phyloP scores from a whole-genome alignment of 2,329 filamentous ascomycete genomes.

The Beauveria pseudobassiana region DNA sequence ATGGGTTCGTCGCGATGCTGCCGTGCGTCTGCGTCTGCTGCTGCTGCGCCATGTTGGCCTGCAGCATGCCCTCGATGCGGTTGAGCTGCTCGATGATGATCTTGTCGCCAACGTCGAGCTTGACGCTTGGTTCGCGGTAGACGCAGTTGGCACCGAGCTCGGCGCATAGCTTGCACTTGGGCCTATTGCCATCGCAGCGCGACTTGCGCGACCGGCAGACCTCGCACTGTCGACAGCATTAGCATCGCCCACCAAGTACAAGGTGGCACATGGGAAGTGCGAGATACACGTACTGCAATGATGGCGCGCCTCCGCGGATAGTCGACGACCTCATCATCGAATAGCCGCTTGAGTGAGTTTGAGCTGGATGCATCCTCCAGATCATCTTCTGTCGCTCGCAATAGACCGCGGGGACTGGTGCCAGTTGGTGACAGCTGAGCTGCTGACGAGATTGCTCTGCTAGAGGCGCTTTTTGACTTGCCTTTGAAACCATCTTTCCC shows the following conservation, averaged over 20 bases:
- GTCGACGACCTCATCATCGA: slow-evolving; percentile 53
- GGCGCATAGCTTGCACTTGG: slow-evolving; percentile 77
- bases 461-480: neutral
- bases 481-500: neutral
- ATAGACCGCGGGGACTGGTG: neutral
- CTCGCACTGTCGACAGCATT: slow-evolving; percentile 52
- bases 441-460: neutral
- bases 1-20: slow-evolving; percentile 35
- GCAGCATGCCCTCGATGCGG: slow-evolving; percentile 72
- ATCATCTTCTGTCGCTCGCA: neutral
- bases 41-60: slow-evolving; percentile 55
- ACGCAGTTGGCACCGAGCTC: slow-evolving; percentile 77
- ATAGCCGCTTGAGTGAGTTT: slow-evolving; percentile 54
- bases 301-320: slow-evolving; percentile 58
- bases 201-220: slow-evolving; percentile 76
- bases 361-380: slow-evolving; percentile 22
- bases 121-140: slow-evolving; percentile 79
- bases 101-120: slow-evolving; percentile 80
- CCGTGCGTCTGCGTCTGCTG: slow-evolving; percentile 18
- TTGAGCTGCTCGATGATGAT: slow-evolving; percentile 72
- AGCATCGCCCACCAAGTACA: slow-evolving; percentile 11
- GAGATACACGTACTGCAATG: slow-evolving; percentile 49
- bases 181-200: slow-evolving; percentile 69
- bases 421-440: neutral
- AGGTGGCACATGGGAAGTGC: neutral